phyloP scores from a whole-genome alignment of 2,329 filamentous ascomycete genomes.

The Diaporthe capsici region DNA sequence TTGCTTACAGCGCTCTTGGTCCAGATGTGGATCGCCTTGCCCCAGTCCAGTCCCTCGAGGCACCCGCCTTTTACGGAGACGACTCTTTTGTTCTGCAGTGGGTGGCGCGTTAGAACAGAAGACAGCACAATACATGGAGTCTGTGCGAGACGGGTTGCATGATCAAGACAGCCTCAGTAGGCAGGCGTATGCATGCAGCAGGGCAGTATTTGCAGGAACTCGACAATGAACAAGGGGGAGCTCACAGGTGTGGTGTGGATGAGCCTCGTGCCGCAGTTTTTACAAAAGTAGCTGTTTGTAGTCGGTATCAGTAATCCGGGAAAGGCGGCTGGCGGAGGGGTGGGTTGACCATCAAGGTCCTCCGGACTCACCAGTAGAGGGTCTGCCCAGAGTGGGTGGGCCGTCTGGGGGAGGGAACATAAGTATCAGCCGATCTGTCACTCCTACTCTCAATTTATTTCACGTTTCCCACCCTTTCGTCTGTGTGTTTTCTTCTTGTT shows the following conservation, averaged over 20 bases:
- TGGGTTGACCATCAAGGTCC: neutral
- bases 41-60: constrained; percentile 74
- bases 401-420: constrained; percentile 59
- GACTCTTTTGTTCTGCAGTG: constrained; percentile 65
- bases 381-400: constrained; percentile 69
- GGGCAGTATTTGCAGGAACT: neutral
- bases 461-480: neutral
- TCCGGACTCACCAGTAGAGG: constrained; percentile 66
- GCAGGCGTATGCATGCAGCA: too few relatives aligned
- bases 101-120: neutral
- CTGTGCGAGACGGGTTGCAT: too few relatives aligned
- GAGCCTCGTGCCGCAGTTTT: constrained; percentile 74
- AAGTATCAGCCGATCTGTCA: constrained; percentile 35
- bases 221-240: constrained; percentile 19
- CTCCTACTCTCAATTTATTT: neutral
- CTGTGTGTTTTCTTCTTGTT: neutral
- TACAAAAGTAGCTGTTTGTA: constrained; percentile 72
- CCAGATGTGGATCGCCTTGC: constrained; percentile 75
- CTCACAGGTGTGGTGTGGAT: constrained; percentile 72
- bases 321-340: neutral
- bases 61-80: constrained; percentile 78
- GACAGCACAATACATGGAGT: neutral
- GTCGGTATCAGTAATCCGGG: constrained; percentile 17
- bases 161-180: neutral
- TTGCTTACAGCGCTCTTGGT: constrained; percentile 61